Percentiles rank a stretch among this genome's conserved stretches.
Conservation (phyloP, 2,329 filamentous ascomycete species). For the Microcyclospora tardicrescens region DNA sequence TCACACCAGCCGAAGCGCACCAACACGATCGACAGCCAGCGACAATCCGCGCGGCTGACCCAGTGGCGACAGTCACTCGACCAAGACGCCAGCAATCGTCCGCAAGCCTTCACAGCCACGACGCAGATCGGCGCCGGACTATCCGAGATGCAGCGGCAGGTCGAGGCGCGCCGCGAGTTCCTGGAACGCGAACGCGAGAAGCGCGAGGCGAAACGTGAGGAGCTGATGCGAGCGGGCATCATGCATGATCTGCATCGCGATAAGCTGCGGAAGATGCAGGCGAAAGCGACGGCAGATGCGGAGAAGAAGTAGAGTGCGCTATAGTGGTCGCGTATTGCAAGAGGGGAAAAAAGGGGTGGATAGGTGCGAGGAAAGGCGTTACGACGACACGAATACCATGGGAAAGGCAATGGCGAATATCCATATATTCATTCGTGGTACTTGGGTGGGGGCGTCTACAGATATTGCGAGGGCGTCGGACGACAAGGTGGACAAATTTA, state of each 20-base stretch:
- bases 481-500: too few species aligned
- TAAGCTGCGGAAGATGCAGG: constrained; percentile 69
- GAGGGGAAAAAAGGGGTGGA: too few species aligned
- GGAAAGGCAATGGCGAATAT: too few species aligned
- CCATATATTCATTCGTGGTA: too few species aligned
- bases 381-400: too few species aligned
- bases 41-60: constrained; percentile 48
- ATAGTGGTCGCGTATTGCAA: too few species aligned
- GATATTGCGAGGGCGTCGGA: too few species aligned
- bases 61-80: constrained; percentile 41
- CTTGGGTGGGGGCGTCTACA: too few species aligned
- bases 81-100: constrained; percentile 7
- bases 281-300: constrained; percentile 15
- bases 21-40: constrained; percentile 30
- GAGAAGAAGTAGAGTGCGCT: too few species aligned
- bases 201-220: constrained; percentile 52
- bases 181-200: constrained; percentile 45
- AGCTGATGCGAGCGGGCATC: constrained; percentile 61
- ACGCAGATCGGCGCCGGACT: constrained; percentile 29
- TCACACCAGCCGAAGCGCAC: constrained; percentile 43
- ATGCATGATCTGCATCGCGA: constrained; percentile 66
- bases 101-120: constrained; percentile 15
- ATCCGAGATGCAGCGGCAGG: constrained; percentile 46
- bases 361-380: too few species aligned
- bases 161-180: constrained; percentile 46